Conservation (phyloP, 208 protist genomes). For the Leishmania tarentolae region DNA sequence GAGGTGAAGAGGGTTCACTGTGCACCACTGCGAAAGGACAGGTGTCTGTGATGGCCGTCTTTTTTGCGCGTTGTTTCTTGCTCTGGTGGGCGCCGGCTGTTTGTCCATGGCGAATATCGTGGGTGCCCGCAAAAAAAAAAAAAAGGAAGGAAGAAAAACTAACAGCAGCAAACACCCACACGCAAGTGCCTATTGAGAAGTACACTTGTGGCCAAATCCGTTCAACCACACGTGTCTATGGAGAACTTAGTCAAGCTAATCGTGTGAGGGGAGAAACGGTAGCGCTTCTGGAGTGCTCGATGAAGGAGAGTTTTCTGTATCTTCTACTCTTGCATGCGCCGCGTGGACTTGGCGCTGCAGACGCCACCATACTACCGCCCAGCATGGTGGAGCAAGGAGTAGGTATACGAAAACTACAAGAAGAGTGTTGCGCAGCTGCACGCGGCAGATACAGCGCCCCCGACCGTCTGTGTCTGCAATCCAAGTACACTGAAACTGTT, state of each 20-base stretch:
- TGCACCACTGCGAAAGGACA: not conserved
- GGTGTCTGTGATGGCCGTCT: not conserved
- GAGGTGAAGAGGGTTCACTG: too few species aligned
- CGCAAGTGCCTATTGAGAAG: not conserved
- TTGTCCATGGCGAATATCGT: not conserved
- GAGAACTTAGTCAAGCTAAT: too few species aligned
- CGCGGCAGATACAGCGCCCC: constrained; percentile 46
- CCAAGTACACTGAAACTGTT: constrained; percentile 50
- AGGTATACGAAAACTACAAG: constrained; percentile 65
- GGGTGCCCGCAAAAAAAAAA: not conserved
- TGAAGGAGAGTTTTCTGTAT: not conserved
- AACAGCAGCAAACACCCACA: not conserved
- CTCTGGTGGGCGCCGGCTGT: not conserved
- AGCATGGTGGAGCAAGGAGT: constrained; percentile 51
- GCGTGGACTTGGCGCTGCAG: constrained; percentile 12
- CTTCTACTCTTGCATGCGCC: not conserved
- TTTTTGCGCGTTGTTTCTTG: not conserved
- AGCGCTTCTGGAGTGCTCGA: not conserved
- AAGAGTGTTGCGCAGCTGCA: constrained; percentile 77
- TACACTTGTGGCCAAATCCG: not conserved
- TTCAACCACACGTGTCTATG: not conserved
- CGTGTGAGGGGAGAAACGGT: not conserved
- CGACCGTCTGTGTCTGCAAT: constrained; percentile 17
- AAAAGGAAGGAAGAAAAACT: not conserved
- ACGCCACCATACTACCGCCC: constrained; percentile 48